Percentiles rank a stretch among this genome's conserved stretches.
These are phyloP conservation scores for Russula ochroleuca DNA, from an alignment of 768 basidiomycete species.

Conservation along the genomic window DNA sequence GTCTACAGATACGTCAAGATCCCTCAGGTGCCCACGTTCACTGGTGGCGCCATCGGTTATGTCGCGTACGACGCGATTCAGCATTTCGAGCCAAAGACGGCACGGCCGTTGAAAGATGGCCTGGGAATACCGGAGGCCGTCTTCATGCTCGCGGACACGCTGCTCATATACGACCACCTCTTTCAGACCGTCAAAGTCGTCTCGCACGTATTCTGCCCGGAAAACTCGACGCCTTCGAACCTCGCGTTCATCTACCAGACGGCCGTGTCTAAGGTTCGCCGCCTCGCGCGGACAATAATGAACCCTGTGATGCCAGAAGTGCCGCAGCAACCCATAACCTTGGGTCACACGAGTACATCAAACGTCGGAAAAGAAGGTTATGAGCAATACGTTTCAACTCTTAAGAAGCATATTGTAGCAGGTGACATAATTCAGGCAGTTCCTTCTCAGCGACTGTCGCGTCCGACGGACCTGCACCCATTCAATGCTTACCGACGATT, in stretches of 20 bases:
- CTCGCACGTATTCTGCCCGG: slow-evolving; percentile 89
- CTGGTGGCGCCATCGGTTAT: slow-evolving; percentile 96
- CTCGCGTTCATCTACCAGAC: slow-evolving; percentile 85
- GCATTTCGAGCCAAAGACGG: slow-evolving; percentile 94
- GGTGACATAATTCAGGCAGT: slow-evolving; percentile 99
- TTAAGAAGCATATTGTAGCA: slow-evolving; percentile 92
- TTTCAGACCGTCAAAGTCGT: slow-evolving; percentile 94
- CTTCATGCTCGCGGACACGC: slow-evolving; percentile 95
- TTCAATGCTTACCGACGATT: slow-evolving; percentile 96
- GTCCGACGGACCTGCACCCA: slow-evolving; percentile 85
- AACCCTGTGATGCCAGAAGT: slow-evolving; percentile 55
- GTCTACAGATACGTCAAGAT: slow-evolving; percentile 88
- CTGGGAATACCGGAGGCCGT: slow-evolving; percentile 90
- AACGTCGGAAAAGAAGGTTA: slow-evolving; percentile 95
- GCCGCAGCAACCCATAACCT: slow-evolving; percentile 55
- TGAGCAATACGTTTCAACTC: slow-evolving; percentile 79
- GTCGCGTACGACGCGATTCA: slow-evolving; percentile 96
- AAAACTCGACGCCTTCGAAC: slow-evolving; percentile 58
- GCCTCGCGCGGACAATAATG: slow-evolving; percentile 70
- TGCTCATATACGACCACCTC: slow-evolving; percentile 95
- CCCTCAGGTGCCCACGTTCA: slow-evolving; percentile 90
- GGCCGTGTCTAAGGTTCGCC: slow-evolving; percentile 74
- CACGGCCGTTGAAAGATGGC: slow-evolving; percentile 65
- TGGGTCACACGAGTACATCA: slow-evolving; percentile 68
- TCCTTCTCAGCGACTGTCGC: slow-evolving; percentile 84